Evolutionary conservation across 345 rosid species (phyloP), one percentile per base, ranked within the genome.

Genomic region (Aegle marmelos): DNA sequence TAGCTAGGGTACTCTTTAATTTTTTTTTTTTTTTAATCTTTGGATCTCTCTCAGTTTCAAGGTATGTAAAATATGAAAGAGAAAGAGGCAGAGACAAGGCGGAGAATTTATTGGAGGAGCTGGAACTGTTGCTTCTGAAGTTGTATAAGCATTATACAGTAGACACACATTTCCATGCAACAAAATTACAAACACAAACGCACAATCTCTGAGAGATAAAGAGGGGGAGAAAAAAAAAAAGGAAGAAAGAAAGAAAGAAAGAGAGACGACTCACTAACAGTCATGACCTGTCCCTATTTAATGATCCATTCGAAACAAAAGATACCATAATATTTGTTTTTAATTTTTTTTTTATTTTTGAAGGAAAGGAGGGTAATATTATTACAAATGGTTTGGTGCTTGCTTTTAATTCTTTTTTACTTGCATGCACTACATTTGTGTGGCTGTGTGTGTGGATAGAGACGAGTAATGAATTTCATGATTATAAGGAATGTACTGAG

Each of bases 121-220:
- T 53, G 59, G 27, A 21, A 30, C 33, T 16, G 50, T 9, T 74
- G 82, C 56, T 14, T 50, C n/a, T 72, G 39, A 24, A 25, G 39
- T 66, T n/a, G 57, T 67, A 67, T 25, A n/a, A 59, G 10, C 21
- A 25, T 33, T 37, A 45, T 11, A 67, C n/a, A n/a, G n/a, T n/a
- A n/a, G n/a, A n/a, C 78, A 63, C 82, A 34, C 68, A 79, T 83
- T 62, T 73, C 73, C 82, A 73, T 79, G 78, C 82, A 79, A 27
- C 25, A 70, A 59, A 39, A 68, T 56, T 53, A 53, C 28, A 19
- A 45, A 39, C 60, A 57, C 31, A 48, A 37, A 31, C 50, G 64
- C 57, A 53, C 57, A 53, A 53, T 53, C 22, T 17, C 50, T 45
- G 17, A 11, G 50, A 45, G 50, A 45, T 11, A 45, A 11, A 13